A percentile compares a stretch with the other conserved stretches of the same genome.
Conservation (phyloP, 1,139 yeast species). For the Lodderomyces parapsilosis region DNA sequence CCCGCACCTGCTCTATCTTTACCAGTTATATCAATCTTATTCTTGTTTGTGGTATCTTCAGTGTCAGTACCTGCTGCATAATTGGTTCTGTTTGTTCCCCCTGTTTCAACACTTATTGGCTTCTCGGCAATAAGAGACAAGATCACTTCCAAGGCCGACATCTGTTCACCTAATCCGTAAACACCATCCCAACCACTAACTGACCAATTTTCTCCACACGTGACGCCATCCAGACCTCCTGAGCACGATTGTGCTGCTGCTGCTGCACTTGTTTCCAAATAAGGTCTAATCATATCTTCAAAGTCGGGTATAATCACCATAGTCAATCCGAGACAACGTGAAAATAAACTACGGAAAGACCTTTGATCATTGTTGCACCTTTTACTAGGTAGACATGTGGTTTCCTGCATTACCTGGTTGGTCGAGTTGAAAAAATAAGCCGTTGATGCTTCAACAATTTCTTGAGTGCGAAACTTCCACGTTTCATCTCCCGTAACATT, state of each 20-base stretch:
- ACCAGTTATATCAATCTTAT: conserved; percentile 28
- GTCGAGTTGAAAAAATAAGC: conserved; percentile 46
- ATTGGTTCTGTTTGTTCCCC: conserved; percentile 47
- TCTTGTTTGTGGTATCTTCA: conserved; percentile 25
- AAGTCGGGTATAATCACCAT: conserved; percentile 56
- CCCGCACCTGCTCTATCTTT: conserved; percentile 53
- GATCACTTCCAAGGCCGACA: conserved; percentile 71
- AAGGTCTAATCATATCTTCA: conserved; percentile 37
- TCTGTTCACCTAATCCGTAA: conserved; percentile 79
- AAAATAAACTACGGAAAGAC: conserved; percentile 70
- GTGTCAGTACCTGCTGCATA: conserved; percentile 46
- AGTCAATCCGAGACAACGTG: conserved; percentile 64
- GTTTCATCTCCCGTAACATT: conserved; percentile 54
- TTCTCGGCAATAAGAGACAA: conserved; percentile 30
- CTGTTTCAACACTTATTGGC: conserved; percentile 40
- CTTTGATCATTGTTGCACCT: conserved; percentile 74
- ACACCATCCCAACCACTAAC: conserved; percentile 57
- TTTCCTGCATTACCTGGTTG: conserved; percentile 57
- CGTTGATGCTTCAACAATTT: conserved; percentile 50
- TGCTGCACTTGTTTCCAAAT: conserved; percentile 51
- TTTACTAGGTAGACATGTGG: conserved; percentile 53
- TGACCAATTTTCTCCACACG: conserved; percentile 73
- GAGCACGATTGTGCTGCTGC: conserved; percentile 73
- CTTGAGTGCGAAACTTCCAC: conserved; percentile 57
- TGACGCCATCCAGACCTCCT: conserved; percentile 74